A percentile compares a stretch with the other conserved stretches of the same genome.
Conservation (phyloP, 495 filamentous ascomycete species). For the Lophiostoma macrostomum region DNA sequence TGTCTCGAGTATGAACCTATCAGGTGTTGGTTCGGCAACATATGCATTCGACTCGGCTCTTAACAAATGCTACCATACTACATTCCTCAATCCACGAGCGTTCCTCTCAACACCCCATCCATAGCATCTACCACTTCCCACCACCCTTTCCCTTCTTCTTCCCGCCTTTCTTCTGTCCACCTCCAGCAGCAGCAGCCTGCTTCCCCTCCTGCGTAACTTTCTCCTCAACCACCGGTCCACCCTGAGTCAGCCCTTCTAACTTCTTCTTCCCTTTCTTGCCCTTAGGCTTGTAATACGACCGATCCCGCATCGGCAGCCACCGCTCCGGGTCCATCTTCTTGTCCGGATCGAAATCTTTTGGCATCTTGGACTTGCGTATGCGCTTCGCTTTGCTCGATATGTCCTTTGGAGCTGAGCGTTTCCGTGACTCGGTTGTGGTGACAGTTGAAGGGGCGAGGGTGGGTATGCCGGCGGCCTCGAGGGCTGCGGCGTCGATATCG, state of each 20-base stretch:
- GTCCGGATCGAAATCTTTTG: slow-evolving; percentile 71
- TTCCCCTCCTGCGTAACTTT: slow-evolving; percentile 17
- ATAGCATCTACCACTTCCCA: slow-evolving; percentile 32
- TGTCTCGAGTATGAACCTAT: no score
- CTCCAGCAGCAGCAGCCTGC: slow-evolving; percentile 8
- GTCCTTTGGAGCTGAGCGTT: slow-evolving; percentile 48
- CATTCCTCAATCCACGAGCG: no score
- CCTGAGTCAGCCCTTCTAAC: slow-evolving; percentile 75
- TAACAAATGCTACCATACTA: no score
- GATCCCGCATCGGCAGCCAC: slow-evolving; percentile 86
- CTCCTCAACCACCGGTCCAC: slow-evolving; percentile 41
- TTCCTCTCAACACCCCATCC: no score
- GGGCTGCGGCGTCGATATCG: slow-evolving; percentile 62
- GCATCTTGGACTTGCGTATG: slow-evolving; percentile 63
- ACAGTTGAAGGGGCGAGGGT: slow-evolving; percentile 47
- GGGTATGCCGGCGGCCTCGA: slow-evolving; percentile 76
- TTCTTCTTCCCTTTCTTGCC: slow-evolving; percentile 87
- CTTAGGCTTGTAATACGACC: slow-evolving; percentile 84
- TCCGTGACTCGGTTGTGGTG: slow-evolving; percentile 50
- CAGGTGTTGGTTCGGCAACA: no score
- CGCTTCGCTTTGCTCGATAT: slow-evolving; percentile 59
- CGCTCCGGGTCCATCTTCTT: slow-evolving; percentile 84
- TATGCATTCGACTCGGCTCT: no score
- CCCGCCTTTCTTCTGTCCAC: slow-evolving; percentile 8
- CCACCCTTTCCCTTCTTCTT: slow-evolving; percentile 34